Conservation (phyloP, 805 yeast genomes). For the Pichia insulana region DNA sequence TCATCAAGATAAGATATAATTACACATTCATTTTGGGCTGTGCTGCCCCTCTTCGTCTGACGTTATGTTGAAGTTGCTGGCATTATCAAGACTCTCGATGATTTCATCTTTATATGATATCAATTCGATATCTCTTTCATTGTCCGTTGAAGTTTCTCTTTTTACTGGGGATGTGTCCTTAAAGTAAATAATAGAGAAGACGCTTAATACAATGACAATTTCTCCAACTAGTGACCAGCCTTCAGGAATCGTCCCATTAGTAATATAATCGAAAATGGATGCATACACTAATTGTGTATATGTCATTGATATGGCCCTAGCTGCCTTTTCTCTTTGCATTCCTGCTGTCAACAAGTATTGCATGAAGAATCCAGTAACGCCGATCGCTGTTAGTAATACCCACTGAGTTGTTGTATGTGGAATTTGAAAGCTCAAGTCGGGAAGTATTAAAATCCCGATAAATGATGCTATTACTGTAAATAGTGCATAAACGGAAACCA, state of each 20-base stretch:
- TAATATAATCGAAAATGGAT: constrained; percentile 57
- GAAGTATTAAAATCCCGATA: constrained; percentile 43
- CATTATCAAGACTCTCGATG: too few species aligned
- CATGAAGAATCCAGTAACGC: constrained; percentile 73
- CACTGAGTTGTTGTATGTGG: constrained; percentile 63
- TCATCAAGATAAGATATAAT: too few species aligned
- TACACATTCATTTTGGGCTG: too few species aligned
- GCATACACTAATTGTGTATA: constrained; percentile 78
- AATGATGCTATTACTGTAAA: constrained; percentile 48
- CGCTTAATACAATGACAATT: constrained; percentile 54
- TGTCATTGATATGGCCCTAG: constrained; percentile 63
- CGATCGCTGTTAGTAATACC: constrained; percentile 51
- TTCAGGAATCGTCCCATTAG: constrained; percentile 71
- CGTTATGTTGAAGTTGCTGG: too few species aligned
- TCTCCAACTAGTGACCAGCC: constrained; percentile 63
- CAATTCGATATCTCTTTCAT: constrained; percentile 5
- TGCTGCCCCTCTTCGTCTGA: too few species aligned
- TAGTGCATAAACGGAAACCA: constrained; percentile 70
- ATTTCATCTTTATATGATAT: background rate
- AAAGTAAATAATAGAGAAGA: constrained; percentile 47
- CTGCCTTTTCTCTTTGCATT: constrained; percentile 71
- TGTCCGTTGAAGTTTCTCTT: background rate
- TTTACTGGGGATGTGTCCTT: constrained; percentile 24
- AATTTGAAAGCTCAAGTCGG: constrained; percentile 48
- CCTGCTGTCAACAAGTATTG: constrained; percentile 78